These are phyloP conservation scores for Rasamsonia emersonii DNA, from an alignment of 2,329 filamentous ascomycete genomes.

Conservation along the genomic window DNA sequence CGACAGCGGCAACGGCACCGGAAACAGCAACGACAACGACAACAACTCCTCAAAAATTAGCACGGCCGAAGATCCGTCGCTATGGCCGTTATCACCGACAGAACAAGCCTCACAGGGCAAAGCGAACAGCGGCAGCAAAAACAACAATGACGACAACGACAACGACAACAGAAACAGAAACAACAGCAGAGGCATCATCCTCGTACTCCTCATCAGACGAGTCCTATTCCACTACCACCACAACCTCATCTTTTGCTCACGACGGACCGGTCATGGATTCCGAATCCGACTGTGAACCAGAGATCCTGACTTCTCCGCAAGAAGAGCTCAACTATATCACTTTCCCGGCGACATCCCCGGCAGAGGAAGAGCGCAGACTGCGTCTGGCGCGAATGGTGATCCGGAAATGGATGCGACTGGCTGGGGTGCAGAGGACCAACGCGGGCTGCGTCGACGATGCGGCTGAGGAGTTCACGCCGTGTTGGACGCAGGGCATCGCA, in stretches of 20 bases:
- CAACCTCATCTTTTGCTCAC: slow-evolving; percentile 3
- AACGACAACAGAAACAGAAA: neutral
- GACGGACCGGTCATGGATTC: slow-evolving; percentile 28
- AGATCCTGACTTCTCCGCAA: slow-evolving; percentile 27
- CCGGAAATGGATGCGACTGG: slow-evolving; percentile 62
- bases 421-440: slow-evolving; percentile 50
- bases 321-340: slow-evolving; percentile 31
- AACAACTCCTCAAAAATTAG: slow-evolving; percentile 10
- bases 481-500: slow-evolving; percentile 74
- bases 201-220: slow-evolving; percentile 6
- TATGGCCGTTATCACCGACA: slow-evolving; percentile 9
- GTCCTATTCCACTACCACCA: slow-evolving; percentile 1
- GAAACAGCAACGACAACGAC: slow-evolving; percentile 44
- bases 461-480: slow-evolving; percentile 51
- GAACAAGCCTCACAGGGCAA: slow-evolving; percentile 1
- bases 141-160: neutral
- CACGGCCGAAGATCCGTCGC: slow-evolving; percentile 5
- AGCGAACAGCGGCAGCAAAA: slow-evolving; percentile 1
- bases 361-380: slow-evolving; percentile 48
- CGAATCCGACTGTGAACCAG: slow-evolving; percentile 34
- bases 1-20: slow-evolving; percentile 29
- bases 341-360: slow-evolving; percentile 27
- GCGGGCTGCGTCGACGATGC: slow-evolving; percentile 47
- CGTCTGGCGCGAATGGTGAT: slow-evolving; percentile 61
- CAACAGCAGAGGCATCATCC: slow-evolving; percentile 1